Conservation (phyloP, 169 alveolate genomes). For the Plasmodium inui region DNA sequence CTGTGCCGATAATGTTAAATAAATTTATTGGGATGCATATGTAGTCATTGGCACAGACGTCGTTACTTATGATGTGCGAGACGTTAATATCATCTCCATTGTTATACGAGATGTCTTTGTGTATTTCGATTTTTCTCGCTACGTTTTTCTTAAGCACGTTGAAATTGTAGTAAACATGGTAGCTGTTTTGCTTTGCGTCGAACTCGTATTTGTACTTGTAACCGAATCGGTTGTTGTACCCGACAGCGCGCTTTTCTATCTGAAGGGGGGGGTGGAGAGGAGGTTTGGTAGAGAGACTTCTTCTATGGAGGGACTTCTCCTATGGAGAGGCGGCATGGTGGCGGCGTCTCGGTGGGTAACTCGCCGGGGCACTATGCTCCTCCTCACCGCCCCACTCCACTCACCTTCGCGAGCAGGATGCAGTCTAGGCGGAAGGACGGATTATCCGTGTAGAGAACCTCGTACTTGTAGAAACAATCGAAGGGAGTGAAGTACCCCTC, state of each 20-base stretch:
- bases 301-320: background rate
- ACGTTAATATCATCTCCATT: constrained; percentile 75
- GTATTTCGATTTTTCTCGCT: constrained; percentile 44
- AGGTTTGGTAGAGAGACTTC: background rate
- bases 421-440: constrained; percentile 73
- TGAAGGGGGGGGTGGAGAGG: background rate
- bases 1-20: constrained; percentile 53
- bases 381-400: background rate
- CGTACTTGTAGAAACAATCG: constrained; percentile 59
- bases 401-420: constrained; percentile 56
- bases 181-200: constrained; percentile 18
- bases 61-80: constrained; percentile 50
- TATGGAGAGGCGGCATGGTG: background rate
- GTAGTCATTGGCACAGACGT: constrained; percentile 64
- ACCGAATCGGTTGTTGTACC: constrained; percentile 64
- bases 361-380: background rate
- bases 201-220: constrained; percentile 45
- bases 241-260: constrained; percentile 40
- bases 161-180: constrained; percentile 40
- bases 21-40: constrained; percentile 70
- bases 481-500: constrained; percentile 30
- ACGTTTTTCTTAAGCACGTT: constrained; percentile 32
- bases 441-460: constrained; percentile 55
- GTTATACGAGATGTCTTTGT: constrained; percentile 69
- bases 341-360: background rate